Base-by-base conservation (phyloP, 768 basidiomycete species). In the Auriscalpium microsporum region DNA sequence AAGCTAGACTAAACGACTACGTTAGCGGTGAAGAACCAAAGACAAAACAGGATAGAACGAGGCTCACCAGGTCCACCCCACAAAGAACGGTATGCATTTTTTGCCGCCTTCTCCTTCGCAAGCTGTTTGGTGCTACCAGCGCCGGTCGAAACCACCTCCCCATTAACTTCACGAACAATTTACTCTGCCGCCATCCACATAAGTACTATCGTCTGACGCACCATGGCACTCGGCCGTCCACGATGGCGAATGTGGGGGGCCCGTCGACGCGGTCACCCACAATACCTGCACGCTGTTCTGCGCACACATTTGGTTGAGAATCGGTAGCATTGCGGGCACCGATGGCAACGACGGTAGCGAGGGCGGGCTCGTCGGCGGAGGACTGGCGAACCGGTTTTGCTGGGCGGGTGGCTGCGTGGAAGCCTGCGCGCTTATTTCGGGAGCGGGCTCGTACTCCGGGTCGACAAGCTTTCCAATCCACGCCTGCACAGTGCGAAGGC, bases 71-170 rank as follows among this genome's bases (percentile, higher is more conserved):
- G 28, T 28, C 28, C 13, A 48, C 14, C 80, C 87, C 87, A 89
- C 86, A 90, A 83, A 9, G 78, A 76, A 63, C 81, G 79, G 69
- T 80, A 87, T 9, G 87, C 87, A 61, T 81, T 73, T 56, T 79
- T 75, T 14, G 87, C 87, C 0, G 87, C 87, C 54, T 84, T 83
- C 63, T 90, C 87, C 67, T 88, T 90, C 8, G 87, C 87, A 2
- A 79, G 69, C 64, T 90, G 87, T 67, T 90, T 90, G 67, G 75
- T 85, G 50, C 74, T 72, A 34, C 86, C 85, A n/a, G 65, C 68
- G 1, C 87, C 88, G 49, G 72, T 68, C 10, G 87, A 87, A 62
- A 81, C 86, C 63, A 72, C 72, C 55, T 86, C 79, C 2, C 84
- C 84, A 62, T 88, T 84, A 49, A 87, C 88, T 88, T 55, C 34